Evolutionary conservation across 805 yeast genomes (phyloP), one percentile per base, ranked within the genome.

Genomic region (Wickerhamiella azymoides): DNA sequence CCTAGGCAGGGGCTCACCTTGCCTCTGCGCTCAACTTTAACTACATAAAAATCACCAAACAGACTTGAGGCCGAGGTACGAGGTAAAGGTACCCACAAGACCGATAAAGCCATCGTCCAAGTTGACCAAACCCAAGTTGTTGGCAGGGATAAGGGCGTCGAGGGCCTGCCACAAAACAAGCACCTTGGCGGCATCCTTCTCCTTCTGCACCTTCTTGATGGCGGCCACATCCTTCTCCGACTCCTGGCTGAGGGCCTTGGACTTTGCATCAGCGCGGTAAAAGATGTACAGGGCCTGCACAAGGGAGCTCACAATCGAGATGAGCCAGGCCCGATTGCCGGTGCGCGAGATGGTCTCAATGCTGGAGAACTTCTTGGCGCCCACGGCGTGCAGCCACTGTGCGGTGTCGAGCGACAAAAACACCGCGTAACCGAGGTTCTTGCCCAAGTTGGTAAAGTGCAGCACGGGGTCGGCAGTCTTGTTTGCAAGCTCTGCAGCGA

Each of bases 21-120:
- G n/a, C n/a, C n/a, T n/a, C n/a, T n/a, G n/a, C n/a, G n/a, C n/a
- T n/a, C n/a, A n/a, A n/a, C n/a, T n/a, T n/a, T n/a, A n/a, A n/a
- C n/a, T n/a, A n/a, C n/a, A n/a, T n/a, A n/a, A n/a, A n/a, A 2
- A 9, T 13, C n/a, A 33, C 44, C 44, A 41, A 2, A 25, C 44
- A 24, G 45, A 26, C 38, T 32, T 74, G 45, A 85, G 67, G 38
- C 94, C 95, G 63, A 85, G 68, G 41, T 77, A 49, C 35, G 94
- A 80, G 27, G 96, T 85, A 49, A 83, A 65, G 21, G 81, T 72
- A 59, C 97, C 97, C 33, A 92, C 85, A 48, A 79, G 65, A 32
- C 94, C 96, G 43, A 85, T 74, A 36, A 78, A 70, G 42, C 93
- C 92, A 55, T 88, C 96, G 59, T 77, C 75, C 55, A 76, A 67